Base-by-base conservation (phyloP, 345 rosid species). In the Euphorbia tirucalli region DNA sequence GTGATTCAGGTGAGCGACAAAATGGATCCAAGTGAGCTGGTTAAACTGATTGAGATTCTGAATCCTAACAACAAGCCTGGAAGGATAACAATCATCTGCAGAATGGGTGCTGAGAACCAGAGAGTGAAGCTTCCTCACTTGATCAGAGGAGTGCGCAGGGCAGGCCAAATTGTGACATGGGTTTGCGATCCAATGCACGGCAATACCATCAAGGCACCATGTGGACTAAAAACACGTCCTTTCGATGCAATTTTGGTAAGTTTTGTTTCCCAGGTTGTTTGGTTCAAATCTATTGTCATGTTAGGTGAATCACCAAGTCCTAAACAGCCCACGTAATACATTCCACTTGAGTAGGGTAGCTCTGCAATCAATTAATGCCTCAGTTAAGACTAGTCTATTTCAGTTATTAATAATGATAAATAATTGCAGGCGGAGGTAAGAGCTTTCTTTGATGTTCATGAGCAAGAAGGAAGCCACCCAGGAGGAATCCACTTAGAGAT, bases 151-250 rank as follows among this genome's bases (percentile, higher is more conserved):
- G 76, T 77, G 1, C 70, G 76, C 25, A 54, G 60, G 30, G 68
- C 76, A 0, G 80, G 73, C 25, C 73, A 52, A 31, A 55, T 77
- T 10, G 80, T 77, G 48, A 77, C 80, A 28, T 77, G 77, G 80
- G 76, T 77, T 65, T 67, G 76, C 16, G 80, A 77, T 55, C 80
- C 80, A 61, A 77, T 77, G 80, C 80, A 77, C 44, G 80, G 76
- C 21, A 77, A 77, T 50, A 77, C 80, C 59, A 77, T 77, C 14
- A 61, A 68, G 60, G 80, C 80, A 2, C 80, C 80, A 4, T 77
- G 76, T 62, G 76, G 80, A 24, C 65, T 72, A 13, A 77, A 68
- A 56, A 77, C 80, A 28, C 76, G 76, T n/a, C 64, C 80, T 57
- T 77, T 77, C 0, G 80, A 77, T 67, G 65, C 76, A 4, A 77